Base-by-base conservation (phyloP, 768 basidiomycete genomes). In the Leccinum ochraceum region DNA sequence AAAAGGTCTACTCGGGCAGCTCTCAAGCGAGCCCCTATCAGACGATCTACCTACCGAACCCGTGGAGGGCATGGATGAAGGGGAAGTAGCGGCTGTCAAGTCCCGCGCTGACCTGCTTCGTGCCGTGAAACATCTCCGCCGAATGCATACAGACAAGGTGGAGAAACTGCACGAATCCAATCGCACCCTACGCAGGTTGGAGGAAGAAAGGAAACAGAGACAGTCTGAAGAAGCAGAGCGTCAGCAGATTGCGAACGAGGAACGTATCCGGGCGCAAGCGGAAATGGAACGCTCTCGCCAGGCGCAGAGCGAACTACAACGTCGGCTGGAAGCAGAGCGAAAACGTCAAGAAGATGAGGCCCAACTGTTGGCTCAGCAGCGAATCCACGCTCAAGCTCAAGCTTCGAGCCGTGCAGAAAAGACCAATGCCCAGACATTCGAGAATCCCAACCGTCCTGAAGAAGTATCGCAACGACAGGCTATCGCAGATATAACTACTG, bases 401-500 rank as follows among this genome's bases (percentile, higher is more conserved):
- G 51, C 26, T 50, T 39, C 16, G 44, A 48, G 54, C 50, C 56
- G 42, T n/a, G 20, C 17, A n/a, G 56, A 57, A 51, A 32, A 36
- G n/a, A 26, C 30, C 9, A 36, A 28, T 26, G 32, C n/a, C 16
- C 65, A 57, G 37, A 57, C 26, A 30, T n/a, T 28, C 10, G 55
- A 54, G 30, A 50, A 63, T 24, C 32, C n/a, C 28, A 54, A 17
- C 13, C 51, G 37, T 54, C 16, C 53, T 2, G 50, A 54, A 54
- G 56, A 51, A 22, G 42, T 34, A 17, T 17, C 28, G 28, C 57
- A 7, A 16, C 70, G 66, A 46, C 75, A 67, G 34, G 69, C 67
- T 10, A 71, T 57, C 49, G 50, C 67, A 8, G 71, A 77, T 51
- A 66, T 69, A 6, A 58, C 66, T 13, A 69, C 62, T 50, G 72